Evolutionary conservation across 2,329 filamentous ascomycete species (phyloP).

Genomic region (Eurotiales sp.): DNA sequence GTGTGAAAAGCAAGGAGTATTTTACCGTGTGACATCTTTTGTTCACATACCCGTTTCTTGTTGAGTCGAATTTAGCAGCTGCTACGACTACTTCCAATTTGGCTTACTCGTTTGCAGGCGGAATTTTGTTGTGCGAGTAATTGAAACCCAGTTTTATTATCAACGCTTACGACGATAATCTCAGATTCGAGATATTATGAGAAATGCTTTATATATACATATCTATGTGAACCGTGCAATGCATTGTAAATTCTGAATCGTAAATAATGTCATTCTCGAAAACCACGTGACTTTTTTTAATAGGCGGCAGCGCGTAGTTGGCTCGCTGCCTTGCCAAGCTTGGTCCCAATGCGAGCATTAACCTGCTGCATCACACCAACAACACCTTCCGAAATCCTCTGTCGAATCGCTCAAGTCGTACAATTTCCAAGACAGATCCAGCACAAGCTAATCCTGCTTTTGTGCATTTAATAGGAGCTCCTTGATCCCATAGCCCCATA

Average conservation of each 20-base stretch:
- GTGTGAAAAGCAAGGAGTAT: background rate
- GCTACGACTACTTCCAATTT: background rate
- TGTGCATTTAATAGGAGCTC: no score
- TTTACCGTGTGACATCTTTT: no score
- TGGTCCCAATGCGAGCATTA: background rate
- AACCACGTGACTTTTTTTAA: background rate
- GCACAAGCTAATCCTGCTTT: background rate
- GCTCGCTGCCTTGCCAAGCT: conserved; percentile 9
- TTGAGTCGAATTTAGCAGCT: no score
- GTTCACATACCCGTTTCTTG: no score
- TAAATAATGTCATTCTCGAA: background rate
- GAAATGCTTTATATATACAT: no score
- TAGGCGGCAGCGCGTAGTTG: background rate
- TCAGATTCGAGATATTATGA: background rate
- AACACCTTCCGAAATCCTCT: no score
- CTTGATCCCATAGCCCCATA: conserved; percentile 4
- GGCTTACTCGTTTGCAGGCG: background rate
- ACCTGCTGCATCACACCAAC: background rate
- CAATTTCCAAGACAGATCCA: background rate
- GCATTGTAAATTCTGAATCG: background rate
- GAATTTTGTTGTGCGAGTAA: background rate
- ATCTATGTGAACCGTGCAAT: background rate
- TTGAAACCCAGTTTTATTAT: background rate
- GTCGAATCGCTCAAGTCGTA: background rate
- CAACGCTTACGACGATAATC: background rate